Conservation (phyloP, 2,329 filamentous ascomycete genomes). For the Nigrospora sphaerica region DNA sequence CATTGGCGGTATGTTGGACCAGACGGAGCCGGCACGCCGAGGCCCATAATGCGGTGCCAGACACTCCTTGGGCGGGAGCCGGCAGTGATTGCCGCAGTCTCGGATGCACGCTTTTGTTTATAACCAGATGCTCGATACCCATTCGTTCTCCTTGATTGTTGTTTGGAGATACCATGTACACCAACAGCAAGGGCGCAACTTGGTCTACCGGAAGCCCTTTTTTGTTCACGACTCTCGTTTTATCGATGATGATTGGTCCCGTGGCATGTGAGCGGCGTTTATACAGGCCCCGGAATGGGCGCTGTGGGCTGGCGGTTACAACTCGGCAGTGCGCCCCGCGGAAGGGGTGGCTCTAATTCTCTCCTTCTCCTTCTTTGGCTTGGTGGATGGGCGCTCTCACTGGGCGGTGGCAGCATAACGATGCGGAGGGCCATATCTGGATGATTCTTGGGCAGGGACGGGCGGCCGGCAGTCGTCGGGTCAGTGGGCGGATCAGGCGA, state of each 20-base stretch:
- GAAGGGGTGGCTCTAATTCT: neutral
- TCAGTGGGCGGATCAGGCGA: no score
- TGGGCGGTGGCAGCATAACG: no score
- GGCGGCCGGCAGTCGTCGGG: no score
- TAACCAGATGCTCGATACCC: constrained; percentile 1
- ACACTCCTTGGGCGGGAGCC: neutral
- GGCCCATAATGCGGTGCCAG: constrained; percentile 8
- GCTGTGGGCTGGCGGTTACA: no score
- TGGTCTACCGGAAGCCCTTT: neutral
- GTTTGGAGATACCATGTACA: neutral
- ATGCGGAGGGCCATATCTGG: no score
- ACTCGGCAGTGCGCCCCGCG: no score
- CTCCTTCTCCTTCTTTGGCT: neutral
- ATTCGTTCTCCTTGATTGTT: neutral
- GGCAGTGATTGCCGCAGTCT: neutral
- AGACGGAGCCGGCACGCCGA: constrained; percentile 33
- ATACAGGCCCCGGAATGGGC: no score
- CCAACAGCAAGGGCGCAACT: neutral
- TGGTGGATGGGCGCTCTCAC: neutral
- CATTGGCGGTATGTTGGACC: constrained; percentile 56
- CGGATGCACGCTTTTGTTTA: constrained; percentile 1
- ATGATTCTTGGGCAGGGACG: no score
- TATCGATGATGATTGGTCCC: neutral
- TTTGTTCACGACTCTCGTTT: neutral
- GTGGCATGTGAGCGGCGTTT: no score